These are phyloP conservation scores for Starmera caribaea DNA, from an alignment of 805 yeast genomes.

Conservation along the genomic window DNA sequence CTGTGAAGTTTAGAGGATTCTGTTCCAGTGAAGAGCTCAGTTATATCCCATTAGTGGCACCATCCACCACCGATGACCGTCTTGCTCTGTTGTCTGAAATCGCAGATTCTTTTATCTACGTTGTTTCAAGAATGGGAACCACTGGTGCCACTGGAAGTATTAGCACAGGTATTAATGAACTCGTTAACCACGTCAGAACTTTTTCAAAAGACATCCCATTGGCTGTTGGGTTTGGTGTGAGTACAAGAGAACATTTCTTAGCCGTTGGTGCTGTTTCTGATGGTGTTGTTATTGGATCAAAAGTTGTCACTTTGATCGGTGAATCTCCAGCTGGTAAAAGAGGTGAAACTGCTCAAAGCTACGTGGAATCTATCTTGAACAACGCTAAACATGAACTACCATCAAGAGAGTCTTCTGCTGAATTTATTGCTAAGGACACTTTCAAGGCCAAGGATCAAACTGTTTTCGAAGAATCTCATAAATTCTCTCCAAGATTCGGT, in stretches of 20 bases:
- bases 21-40: constrained; percentile 64
- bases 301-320: constrained; percentile 61
- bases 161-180: constrained; percentile 48
- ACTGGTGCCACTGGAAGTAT: constrained; percentile 81
- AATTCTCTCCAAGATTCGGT: constrained; percentile 75
- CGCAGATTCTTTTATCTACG: constrained; percentile 94
- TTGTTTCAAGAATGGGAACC: constrained; percentile 96
- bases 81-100: constrained; percentile 67
- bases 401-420: constrained; percentile 6
- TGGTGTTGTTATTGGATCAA: constrained; percentile 95
- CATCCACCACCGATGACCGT: constrained; percentile 90
- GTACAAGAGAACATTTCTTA: constrained; percentile 83
- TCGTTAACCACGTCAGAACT: constrained; percentile 68
- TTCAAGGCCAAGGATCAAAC: constrained; percentile 22
- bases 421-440: constrained; percentile 22
- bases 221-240: constrained; percentile 96
- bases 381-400: constrained; percentile 32
- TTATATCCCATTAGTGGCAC: constrained; percentile 92
- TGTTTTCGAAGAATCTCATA: constrained; percentile 48
- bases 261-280: constrained; percentile 76
- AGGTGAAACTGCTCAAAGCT: constrained; percentile 53
- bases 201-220: constrained; percentile 70
- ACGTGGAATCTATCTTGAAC: constrained; percentile 60
- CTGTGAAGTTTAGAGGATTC: constrained; percentile 69
- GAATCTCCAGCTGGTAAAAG: constrained; percentile 53